Evolutionary conservation across 23 red algal genomes (phyloP).

Genomic region (Gracilaria gracilis): DNA sequence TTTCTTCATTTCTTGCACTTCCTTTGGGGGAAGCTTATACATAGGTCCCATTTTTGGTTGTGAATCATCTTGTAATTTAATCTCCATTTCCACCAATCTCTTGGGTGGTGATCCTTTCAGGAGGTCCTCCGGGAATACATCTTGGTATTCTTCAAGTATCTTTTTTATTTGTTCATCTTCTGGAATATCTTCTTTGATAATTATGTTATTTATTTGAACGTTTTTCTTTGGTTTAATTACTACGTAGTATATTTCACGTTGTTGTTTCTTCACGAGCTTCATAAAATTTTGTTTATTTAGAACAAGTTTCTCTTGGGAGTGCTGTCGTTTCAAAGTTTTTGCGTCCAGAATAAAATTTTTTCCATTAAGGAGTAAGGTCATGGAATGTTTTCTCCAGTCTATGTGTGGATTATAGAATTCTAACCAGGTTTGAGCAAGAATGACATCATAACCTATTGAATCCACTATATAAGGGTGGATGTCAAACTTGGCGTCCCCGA

Average conservation of each 20-base stretch:
- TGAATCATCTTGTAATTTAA: conserved; percentile 4
- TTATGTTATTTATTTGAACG: too few relatives aligned
- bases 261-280: conserved; percentile 22
- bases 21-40: neutral
- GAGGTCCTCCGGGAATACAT: neutral
- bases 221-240: too few relatives aligned
- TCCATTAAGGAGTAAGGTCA: neutral
- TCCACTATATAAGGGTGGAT: conserved; percentile 29
- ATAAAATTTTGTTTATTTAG: conserved; percentile 29
- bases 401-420: conserved; percentile 3
- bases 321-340: conserved; percentile 11
- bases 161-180: too few relatives aligned
- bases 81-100: conserved; percentile 31
- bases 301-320: conserved; percentile 11
- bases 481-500: conserved; percentile 15
- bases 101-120: neutral
- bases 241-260: conserved; percentile 14
- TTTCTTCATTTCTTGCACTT: conserved; percentile 27
- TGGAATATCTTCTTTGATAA: too few relatives aligned
- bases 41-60: conserved; percentile 20
- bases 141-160: too few relatives aligned
- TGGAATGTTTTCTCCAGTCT: conserved; percentile 25
- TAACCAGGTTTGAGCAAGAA: conserved; percentile 17
- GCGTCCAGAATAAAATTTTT: conserved; percentile 31
- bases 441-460: conserved; percentile 33